Base-by-base conservation (phyloP, 2,329 filamentous ascomycete genomes). In the Alternaria incomplexa region DNA sequence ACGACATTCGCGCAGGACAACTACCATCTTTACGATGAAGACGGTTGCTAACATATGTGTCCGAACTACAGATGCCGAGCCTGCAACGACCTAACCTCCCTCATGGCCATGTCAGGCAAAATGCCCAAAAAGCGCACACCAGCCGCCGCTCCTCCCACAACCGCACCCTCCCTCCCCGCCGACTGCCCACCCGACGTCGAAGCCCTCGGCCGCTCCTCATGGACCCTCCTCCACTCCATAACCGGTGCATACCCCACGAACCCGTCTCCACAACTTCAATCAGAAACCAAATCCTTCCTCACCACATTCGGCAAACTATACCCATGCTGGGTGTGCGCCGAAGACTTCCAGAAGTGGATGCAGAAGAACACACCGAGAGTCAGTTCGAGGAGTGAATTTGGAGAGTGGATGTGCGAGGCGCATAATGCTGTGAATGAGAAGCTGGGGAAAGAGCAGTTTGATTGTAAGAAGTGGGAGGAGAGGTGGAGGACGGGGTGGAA, bases 121-220 rank as follows among this genome's bases (percentile, higher is more conserved):
- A 61, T 65, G 45, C 47, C 64, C 12, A 66, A 50, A 36, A 85
- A 86, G 55, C 53, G 57, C 46, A 60, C 69, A 20, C 69, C 73
- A 5, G 70, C 52, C 23, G 61, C 82, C 13, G 57, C 81, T 8
- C 61, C 83, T 5, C 60, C 80, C 32, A 60, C 78, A n/a, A 67
- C 80, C 36, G 62, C 71, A 15, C 64, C 72, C n/a, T 43, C 73
- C 5, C 77, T 82, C 13, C 83, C 85, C 8, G 65, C 84, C 61
- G 91, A 97, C 80, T 98, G 95, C 77, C 96, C 96, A 0, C 91
- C 96, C 1, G 94, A 98, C 77, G 93, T 97, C 67, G 93, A 97
- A 77, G 82, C 85, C 15, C 89, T 99, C 5, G 96, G 96, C 52
- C 92, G 93, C 65, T 90, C 90, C 63, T 92, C 93, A 12, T 99